A percentile compares a stretch with the other conserved stretches of the same genome.
Evolutionary conservation across 805 yeast species (phyloP).

Genomic region (Candida awuae): DNA sequence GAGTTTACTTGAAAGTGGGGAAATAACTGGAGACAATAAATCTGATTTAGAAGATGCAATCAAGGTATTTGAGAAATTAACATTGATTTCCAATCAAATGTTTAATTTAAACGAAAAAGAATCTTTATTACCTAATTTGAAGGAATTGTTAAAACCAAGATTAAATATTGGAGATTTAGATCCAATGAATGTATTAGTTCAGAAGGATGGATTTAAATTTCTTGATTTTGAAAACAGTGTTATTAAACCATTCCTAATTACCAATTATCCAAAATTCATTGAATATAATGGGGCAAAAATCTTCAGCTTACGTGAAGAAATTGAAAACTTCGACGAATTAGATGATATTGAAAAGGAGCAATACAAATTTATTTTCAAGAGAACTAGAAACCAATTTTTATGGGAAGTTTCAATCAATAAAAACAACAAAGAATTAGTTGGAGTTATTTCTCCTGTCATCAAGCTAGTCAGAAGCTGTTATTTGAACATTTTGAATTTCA

Average conservation of each 20-base stretch:
- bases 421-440: slow-evolving; percentile 57
- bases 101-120: slow-evolving; percentile 45
- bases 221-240: slow-evolving; percentile 78
- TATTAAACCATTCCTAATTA: slow-evolving; percentile 75
- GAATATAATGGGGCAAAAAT: slow-evolving; percentile 85
- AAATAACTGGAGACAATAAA: slow-evolving; percentile 39
- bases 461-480: slow-evolving; percentile 65
- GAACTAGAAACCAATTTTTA: slow-evolving; percentile 84
- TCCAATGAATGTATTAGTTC: slow-evolving; percentile 73
- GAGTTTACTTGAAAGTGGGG: slow-evolving; percentile 43
- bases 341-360: slow-evolving; percentile 70
- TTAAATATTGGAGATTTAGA: slow-evolving; percentile 77
- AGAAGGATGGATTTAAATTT: slow-evolving; percentile 41
- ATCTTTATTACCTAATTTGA: slow-evolving; percentile 46
- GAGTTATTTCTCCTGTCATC: slow-evolving; percentile 74
- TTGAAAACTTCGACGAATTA: slow-evolving; percentile 60
- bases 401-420: slow-evolving; percentile 77
- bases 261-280: slow-evolving; percentile 74
- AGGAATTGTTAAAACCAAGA: slow-evolving; percentile 62
- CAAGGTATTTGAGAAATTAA: slow-evolving; percentile 54
- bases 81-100: slow-evolving; percentile 47
- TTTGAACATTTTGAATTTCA: slow-evolving; percentile 50
- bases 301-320: slow-evolving; percentile 64
- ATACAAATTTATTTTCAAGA: slow-evolving; percentile 75
- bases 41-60: slow-evolving; percentile 42